Conservation (phyloP, 2,329 filamentous ascomycete species). For the Neofusicoccum ribis region DNA sequence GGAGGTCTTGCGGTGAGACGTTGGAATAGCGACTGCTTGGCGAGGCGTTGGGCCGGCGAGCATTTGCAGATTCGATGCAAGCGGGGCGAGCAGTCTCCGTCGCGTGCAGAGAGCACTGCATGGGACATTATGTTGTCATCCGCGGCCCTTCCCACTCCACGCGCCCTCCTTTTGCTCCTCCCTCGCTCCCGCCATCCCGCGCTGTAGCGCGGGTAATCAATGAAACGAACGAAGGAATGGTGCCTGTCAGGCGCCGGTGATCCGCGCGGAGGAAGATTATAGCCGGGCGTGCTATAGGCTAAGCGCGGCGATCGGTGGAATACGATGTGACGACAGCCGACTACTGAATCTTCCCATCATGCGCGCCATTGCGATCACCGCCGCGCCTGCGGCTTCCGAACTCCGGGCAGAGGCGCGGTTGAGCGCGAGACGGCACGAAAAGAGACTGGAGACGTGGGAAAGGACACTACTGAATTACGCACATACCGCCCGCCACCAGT, state of each 20-base stretch:
- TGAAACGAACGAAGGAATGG: background rate
- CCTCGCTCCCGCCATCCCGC: background rate
- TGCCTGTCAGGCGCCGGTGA: background rate
- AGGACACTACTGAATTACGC: too few species aligned
- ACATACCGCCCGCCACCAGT: too few species aligned
- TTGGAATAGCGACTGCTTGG: background rate
- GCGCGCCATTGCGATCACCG: too few species aligned
- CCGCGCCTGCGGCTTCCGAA: too few species aligned
- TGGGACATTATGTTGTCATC: too few species aligned
- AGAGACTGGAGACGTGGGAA: too few species aligned
- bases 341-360: too few species aligned
- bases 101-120: background rate
- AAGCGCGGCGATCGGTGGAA: background rate
- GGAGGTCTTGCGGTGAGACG: background rate
- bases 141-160: background rate
- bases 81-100: background rate
- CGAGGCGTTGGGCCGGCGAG: background rate
- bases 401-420: too few species aligned
- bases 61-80: background rate
- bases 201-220: background rate
- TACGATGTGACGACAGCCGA: too few species aligned
- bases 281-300: background rate
- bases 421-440: too few species aligned
- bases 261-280: background rate
- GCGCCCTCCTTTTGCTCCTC: background rate